Base-by-base conservation (phyloP, 2,329 filamentous ascomycete species). In the Aspergillus glaucus region DNA sequence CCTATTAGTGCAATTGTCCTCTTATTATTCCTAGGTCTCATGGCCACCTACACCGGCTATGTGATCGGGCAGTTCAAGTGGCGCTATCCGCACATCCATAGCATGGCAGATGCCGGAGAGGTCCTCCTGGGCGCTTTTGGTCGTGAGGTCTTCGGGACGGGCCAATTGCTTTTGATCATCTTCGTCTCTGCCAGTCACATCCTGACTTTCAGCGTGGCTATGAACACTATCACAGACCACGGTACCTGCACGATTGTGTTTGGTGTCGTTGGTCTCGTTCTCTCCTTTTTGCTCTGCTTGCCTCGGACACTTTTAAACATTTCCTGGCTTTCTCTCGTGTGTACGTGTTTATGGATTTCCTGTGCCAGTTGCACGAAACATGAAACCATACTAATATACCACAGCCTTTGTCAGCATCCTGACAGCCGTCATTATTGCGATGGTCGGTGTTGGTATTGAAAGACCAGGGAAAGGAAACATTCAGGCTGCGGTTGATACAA, bases 151-250 rank as follows among this genome's bases (percentile, higher is more conserved):
- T 72, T 85, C 28, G 81, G 80, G 24, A 67, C 71, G 49, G 81
- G 79, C 54, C 82, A 85, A 54, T 66, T 77, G 4, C 66, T 86
- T 14, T 79, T 86, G 61, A 69, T 87, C 30, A 68, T 83, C 50
- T 85, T 87, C 67, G 78, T 85, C 52, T 80, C 84, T 63, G 82
- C 77, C 26, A 84, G 82, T 12, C 85, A 88, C 66, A 75, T 84
- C 47, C 68, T 87, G 50, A 85, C 82, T 0, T 86, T 85, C 52
- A 77, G 77, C 19, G 83, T 86, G 57, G 82, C 82, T 57, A 78
- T 86, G 62, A 81, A 81, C 55, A 79, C 76, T 46, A 70, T 87
- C 43, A 81, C 80, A 6, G 65, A 78, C 1, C 75, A 84, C 52
- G 77, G 73, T 0, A 74, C 76, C 0, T 86, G 82, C 64, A 80